Base-by-base conservation (phyloP, 2,329 filamentous ascomycete genomes). In the Pyrenochaeta sp. region DNA sequence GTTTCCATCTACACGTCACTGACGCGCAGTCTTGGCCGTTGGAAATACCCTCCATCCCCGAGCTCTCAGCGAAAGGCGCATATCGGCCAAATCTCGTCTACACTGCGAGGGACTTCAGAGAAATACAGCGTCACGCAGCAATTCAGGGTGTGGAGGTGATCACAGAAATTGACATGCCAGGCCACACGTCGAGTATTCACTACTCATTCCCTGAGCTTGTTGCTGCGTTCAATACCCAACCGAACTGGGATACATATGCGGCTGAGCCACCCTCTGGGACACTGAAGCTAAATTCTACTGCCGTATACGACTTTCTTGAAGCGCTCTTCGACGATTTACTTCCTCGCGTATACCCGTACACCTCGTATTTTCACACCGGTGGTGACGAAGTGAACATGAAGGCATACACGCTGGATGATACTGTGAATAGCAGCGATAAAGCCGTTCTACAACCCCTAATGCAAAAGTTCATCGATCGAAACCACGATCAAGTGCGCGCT, bases 11-110 rank as follows among this genome's bases (percentile, higher is more conserved):
- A 52, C 92, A 96, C 80, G 84, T 90, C 56, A 95, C 91, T 4
- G 92, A 96, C 76, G 88, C 90, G 15, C 92, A 96, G 77, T 91
- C 91, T 3, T 96, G 92, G 90, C 92, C 92, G 0, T 81, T 96
- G 25, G 91, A 92, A 65, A 89, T 96, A 49, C 90, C 91, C 0
- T 78, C 90, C 2, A 78, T 96, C 61, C 90, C 92, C 3, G 85
- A 89, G 57, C 82, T 96, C 2, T 84, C 91, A 2, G 77, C 82
- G 51, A 89, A 91, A 74, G 92, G 92, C 36, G 89, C 91, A 1
- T 96, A 96, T 72, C 82, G 83, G 25, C 81, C 83, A 19, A 85
- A 85, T 45, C 81, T 91, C 50, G 85, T 86, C 0, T 96, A 95
- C 80, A 86, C 84, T 1, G 83, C 88, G 0, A 77, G 79, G 1